These are phyloP conservation scores for Neonectria coccinea DNA, from an alignment of 2,329 filamentous ascomycete genomes.

Conservation along the genomic window DNA sequence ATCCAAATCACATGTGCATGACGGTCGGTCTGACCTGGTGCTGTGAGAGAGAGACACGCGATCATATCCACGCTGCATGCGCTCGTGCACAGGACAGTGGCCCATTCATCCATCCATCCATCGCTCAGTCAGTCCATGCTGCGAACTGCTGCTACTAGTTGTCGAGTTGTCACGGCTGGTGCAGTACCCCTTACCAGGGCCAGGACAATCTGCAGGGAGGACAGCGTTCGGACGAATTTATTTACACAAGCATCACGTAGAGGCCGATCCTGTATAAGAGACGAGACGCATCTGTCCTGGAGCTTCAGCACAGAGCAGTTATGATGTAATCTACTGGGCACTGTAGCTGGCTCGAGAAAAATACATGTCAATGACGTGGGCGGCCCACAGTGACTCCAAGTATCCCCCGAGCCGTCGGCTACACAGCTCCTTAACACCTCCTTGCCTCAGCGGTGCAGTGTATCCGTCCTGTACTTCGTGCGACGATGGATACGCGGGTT, in stretches of 20 bases:
- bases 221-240: neutral
- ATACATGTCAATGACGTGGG: constrained; percentile 36
- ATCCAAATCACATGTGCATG: constrained; percentile 14
- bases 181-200: neutral
- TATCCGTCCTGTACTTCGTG: neutral
- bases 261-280: neutral
- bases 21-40: constrained; percentile 16
- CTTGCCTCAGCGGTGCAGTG: constrained; percentile 13
- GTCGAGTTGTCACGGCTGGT: neutral
- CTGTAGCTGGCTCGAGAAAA: constrained; percentile 1
- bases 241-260: too few relatives aligned
- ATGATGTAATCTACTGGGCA: constrained; percentile 40
- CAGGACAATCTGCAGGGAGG: neutral
- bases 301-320: constrained; percentile 14
- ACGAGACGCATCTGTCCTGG: neutral
- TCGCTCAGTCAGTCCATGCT: neutral
- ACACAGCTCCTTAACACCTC: constrained; percentile 23
- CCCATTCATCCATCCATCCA: neutral
- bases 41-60: constrained; percentile 34
- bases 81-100: constrained; percentile 2
- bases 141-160: neutral
- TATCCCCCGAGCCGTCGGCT: constrained; percentile 34
- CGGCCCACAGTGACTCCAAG: constrained; percentile 7
- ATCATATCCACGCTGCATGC: constrained; percentile 36
- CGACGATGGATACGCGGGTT: neutral